Evolutionary conservation across 371 early-diverging fungal species (phyloP).

Genomic region (Blakeslea trispora): DNA sequence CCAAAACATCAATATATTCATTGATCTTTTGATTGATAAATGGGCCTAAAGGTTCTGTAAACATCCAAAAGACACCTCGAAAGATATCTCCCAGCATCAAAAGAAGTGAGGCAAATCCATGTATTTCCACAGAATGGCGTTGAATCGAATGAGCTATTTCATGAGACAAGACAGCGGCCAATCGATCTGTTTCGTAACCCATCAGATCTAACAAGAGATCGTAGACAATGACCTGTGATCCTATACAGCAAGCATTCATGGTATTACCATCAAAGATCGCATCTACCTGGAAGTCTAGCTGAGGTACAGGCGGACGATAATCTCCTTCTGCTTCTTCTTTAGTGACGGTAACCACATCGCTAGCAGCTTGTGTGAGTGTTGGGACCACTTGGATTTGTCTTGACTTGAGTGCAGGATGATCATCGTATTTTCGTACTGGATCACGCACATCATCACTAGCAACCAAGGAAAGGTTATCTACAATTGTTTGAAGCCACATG

Average conservation of each 20-base stretch:
- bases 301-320: slow-evolving; percentile 10
- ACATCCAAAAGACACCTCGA: slow-evolving; percentile 50
- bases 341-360: background rate
- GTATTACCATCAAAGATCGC: slow-evolving; percentile 43
- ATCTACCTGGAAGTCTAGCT: slow-evolving; percentile 30
- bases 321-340: slow-evolving; percentile 9
- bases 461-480: slow-evolving; percentile 38
- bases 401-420: background rate
- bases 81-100: slow-evolving; percentile 52
- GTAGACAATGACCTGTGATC: slow-evolving; percentile 43
- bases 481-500: slow-evolving; percentile 44
- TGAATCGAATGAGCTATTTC: slow-evolving; percentile 67
- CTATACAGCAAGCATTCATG: slow-evolving; percentile 51
- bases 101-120: slow-evolving; percentile 52
- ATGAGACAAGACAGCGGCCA: slow-evolving; percentile 64
- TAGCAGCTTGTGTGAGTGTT: background rate
- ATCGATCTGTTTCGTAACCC: slow-evolving; percentile 52
- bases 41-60: slow-evolving; percentile 51
- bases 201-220: slow-evolving; percentile 49
- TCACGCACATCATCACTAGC: slow-evolving; percentile 47
- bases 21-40: slow-evolving; percentile 51
- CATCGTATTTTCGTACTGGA: slow-evolving; percentile 37
- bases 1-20: slow-evolving; percentile 36
- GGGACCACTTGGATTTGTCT: slow-evolving; percentile 9
- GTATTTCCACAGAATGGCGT: slow-evolving; percentile 63